These are phyloP conservation scores for Ogataea paraovalis DNA, from an alignment of 805 yeast genomes.

Conservation along the genomic window DNA sequence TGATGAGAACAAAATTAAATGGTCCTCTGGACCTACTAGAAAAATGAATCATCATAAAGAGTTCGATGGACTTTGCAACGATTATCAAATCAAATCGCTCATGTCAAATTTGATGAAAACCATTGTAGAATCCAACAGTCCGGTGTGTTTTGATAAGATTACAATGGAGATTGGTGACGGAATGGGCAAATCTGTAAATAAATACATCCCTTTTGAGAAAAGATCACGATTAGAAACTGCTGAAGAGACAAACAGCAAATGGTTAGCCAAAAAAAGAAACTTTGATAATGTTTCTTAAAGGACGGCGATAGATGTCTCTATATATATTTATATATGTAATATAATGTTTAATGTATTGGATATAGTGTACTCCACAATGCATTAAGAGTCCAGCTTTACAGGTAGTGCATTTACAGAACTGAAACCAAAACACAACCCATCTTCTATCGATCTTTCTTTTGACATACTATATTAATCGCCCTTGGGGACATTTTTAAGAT, in stretches of 20 bases:
- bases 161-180: conserved; percentile 71
- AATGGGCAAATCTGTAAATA: conserved; percentile 51
- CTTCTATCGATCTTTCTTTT: too few species aligned
- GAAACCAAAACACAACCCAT: too few species aligned
- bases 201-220: conserved; percentile 53
- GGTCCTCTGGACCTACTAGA: conserved; percentile 43
- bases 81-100: conserved; percentile 52
- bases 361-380: too few species aligned
- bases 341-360: too few species aligned
- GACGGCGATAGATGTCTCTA: neutral
- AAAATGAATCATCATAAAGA: conserved; percentile 38
- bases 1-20: conserved; percentile 52
- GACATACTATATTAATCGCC: too few species aligned
- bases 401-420: too few species aligned
- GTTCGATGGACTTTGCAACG: conserved; percentile 50
- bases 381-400: too few species aligned
- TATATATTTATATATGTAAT: neutral
- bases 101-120: conserved; percentile 48
- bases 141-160: conserved; percentile 8
- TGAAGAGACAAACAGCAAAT: conserved; percentile 66
- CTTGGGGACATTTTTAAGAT: too few species aligned
- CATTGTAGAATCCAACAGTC: conserved; percentile 31
- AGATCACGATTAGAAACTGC: conserved; percentile 60
- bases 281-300: neutral
- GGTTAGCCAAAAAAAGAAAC: conserved; percentile 37